Base-by-base conservation (phyloP, 352 stramenopile genomes). In the Elongisporangium undulatum region DNA sequence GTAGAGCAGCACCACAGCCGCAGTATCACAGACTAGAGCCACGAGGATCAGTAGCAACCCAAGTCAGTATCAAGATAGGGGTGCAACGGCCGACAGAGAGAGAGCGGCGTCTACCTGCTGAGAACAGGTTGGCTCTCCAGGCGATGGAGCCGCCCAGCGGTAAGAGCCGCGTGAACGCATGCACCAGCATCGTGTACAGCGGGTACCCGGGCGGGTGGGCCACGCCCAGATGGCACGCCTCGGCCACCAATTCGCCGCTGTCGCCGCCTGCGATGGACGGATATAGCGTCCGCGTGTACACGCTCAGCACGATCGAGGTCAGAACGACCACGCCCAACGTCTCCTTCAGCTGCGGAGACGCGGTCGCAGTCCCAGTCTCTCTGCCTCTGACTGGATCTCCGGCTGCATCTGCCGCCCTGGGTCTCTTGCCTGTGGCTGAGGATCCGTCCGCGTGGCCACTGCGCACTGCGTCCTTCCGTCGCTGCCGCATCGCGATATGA, bases 141-240 rank as follows among this genome's bases (percentile, higher is more conserved):
- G 90, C 95, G 16, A 73, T 69, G 10, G 66, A 74, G 0, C 75
- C 71, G 3, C 56, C 63, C 24, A 71, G 67, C 12, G 69, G 66
- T 24, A 85, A 56, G 29, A 64, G 71, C 17, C 51, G 60, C 45
- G 76, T 87, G 21, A 91, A 75, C 1, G 83, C 8, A 58, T 96
- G 79, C 26, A 96, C 84, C 9, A 97, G 55, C 67, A 98, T 74
- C 34, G 90, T 98, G 66, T 96, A 97, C 15, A 98, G 72, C 26
- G 96, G 95, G 64, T 98, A 98, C 1, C 95, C 95, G 2, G 95
- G 95, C 8, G 95, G 95, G 62, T 99, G 96, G 8, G 92, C 90
- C 26, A 97, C 85, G 5, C 96, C 96, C 4, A 98, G 76, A 19
- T 87, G 69, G 53, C 95, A 99, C 34, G 90, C 93, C 71, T 99